These are phyloP conservation scores for Hypoxylon sp. DNA, from an alignment of 2,329 filamentous ascomycete genomes.

Conservation along the genomic window DNA sequence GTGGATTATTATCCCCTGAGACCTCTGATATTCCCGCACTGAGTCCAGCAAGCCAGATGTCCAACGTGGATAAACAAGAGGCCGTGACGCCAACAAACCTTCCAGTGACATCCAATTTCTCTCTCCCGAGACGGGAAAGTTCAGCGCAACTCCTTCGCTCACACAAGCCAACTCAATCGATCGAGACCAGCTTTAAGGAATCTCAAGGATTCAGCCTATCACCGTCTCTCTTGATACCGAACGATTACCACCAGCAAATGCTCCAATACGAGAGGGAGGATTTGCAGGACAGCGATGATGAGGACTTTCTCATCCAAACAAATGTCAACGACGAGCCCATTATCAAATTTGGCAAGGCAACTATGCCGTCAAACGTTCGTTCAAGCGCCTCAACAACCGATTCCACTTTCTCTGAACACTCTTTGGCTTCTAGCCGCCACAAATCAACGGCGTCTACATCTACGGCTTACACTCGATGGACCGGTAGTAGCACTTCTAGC, in stretches of 20 bases:
- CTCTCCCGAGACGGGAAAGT: constrained; percentile 61
- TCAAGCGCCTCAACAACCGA: constrained; percentile 70
- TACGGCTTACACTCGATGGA: constrained; percentile 69
- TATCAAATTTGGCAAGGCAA: constrained; percentile 54
- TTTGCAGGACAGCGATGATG: constrained; percentile 53
- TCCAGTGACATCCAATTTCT: constrained; percentile 65
- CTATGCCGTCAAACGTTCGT: constrained; percentile 59
- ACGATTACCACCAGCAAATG: constrained; percentile 71
- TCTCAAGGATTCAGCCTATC: constrained; percentile 72
- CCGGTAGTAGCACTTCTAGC: constrained; percentile 63
- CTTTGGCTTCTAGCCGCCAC: constrained; percentile 64
- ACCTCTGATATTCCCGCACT: constrained; percentile 63
- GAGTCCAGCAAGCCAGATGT: constrained; percentile 65
- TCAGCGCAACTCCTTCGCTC: constrained; percentile 52
- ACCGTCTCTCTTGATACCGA: constrained; percentile 73
- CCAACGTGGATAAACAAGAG: constrained; percentile 59
- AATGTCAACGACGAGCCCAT: constrained; percentile 53
- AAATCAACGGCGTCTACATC: constrained; percentile 68
- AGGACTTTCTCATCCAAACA: constrained; percentile 48
- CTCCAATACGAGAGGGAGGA: constrained; percentile 57
- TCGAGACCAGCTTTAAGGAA: constrained; percentile 70
- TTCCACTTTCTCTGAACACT: constrained; percentile 64
- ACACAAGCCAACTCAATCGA: constrained; percentile 61
- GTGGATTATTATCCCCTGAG: constrained; percentile 52
- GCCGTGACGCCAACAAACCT: constrained; percentile 61